These are phyloP conservation scores for Cordia subcordata DNA, from an alignment of 257 asterid genomes.

Conservation along the genomic window DNA sequence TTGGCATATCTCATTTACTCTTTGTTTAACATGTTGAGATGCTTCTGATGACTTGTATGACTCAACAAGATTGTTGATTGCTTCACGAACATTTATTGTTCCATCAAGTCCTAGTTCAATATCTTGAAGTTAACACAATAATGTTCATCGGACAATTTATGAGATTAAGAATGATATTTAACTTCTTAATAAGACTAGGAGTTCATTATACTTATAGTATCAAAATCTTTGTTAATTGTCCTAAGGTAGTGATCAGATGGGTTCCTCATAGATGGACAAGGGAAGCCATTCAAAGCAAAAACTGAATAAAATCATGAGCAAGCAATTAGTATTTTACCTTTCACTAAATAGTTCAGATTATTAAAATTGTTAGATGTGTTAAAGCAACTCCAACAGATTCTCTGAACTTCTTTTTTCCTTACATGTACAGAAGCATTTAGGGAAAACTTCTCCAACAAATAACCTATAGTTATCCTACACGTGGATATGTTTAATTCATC, in stretches of 20 bases:
- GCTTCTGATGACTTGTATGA: conserved; percentile 42
- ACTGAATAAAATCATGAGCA: conserved; percentile 18
- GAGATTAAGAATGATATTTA: no score
- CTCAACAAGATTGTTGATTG: conserved; percentile 35
- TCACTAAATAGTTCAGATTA: not conserved
- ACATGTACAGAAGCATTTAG: no score
- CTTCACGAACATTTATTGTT: conserved; percentile 26
- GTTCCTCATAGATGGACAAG: conserved; percentile 53
- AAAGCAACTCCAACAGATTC: no score
- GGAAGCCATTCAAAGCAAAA: conserved; percentile 49
- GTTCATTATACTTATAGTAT: conserved; percentile 20
- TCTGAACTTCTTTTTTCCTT: no score
- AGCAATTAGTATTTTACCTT: not conserved
- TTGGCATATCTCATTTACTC: conserved; percentile 24
- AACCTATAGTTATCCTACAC: no score
- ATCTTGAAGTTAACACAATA: conserved; percentile 31
- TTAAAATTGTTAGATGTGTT: no score
- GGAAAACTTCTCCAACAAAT: no score
- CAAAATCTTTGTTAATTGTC: conserved; percentile 58
- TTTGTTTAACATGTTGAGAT: conserved; percentile 24
- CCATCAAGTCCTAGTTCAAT: conserved; percentile 45
- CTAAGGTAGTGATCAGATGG: conserved; percentile 62
- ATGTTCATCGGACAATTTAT: no score
- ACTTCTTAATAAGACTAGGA: no score
- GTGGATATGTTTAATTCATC: no score